These are phyloP conservation scores for Avena insularis DNA, from an alignment of 176 grass and related monocot genomes.

Conservation along the genomic window DNA sequence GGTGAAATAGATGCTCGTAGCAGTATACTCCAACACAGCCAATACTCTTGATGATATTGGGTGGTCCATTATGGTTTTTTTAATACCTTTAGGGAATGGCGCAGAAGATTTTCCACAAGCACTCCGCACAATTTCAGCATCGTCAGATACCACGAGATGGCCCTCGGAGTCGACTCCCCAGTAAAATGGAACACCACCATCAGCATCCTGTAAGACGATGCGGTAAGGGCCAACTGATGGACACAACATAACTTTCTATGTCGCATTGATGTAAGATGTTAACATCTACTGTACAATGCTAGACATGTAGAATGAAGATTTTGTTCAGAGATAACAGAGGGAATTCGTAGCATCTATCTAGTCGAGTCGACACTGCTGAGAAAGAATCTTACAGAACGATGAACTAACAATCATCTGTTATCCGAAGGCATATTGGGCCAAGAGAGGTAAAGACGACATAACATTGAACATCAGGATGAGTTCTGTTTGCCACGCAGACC, in stretches of 20 bases:
- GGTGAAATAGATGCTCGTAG: too few relatives aligned
- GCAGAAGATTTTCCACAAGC: slow-evolving; percentile 70
- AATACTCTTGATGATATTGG: background rate
- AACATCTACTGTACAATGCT: background rate
- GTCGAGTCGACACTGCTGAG: background rate
- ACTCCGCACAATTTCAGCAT: slow-evolving; percentile 57
- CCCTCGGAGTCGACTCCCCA: slow-evolving; percentile 64
- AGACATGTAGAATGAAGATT: background rate
- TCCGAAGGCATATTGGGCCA: background rate
- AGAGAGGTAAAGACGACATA: background rate
- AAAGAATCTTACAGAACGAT: background rate
- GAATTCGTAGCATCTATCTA: background rate
- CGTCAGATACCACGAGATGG: slow-evolving; percentile 67
- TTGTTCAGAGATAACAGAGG: background rate
- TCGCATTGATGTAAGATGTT: background rate
- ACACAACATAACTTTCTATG: background rate
- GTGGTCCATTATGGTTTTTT: background rate
- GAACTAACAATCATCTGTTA: background rate
- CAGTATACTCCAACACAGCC: too few relatives aligned
- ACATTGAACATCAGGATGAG: background rate
- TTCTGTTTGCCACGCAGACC: too few relatives aligned
- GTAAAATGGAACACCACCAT: slow-evolving; percentile 65
- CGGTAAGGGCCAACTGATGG: background rate
- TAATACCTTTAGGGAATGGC: slow-evolving; percentile 72
- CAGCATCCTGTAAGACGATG: slow-evolving; percentile 49